A percentile compares a stretch with the other conserved stretches of the same genome.
Evolutionary conservation across 345 rosid species (phyloP).

Genomic region (Hypericum androsaemum): DNA sequence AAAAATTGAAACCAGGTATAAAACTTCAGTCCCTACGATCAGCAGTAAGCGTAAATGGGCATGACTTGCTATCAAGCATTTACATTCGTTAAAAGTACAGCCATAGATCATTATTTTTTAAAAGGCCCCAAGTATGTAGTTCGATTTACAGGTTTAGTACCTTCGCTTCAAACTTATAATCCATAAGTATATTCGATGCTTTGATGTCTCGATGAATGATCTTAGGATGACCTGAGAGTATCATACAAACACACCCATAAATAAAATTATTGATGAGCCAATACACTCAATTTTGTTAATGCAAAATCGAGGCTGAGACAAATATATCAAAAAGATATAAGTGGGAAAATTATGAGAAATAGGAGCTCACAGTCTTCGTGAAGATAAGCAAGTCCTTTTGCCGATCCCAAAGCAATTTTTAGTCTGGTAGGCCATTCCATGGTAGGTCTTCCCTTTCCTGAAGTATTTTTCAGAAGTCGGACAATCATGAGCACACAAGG

Average conservation of each 20-base stretch:
- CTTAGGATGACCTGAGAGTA: slow-evolving; percentile 63
- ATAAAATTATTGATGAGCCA: not conserved
- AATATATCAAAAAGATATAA: not conserved
- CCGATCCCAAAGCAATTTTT: slow-evolving; percentile 80
- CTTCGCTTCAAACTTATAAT: slow-evolving; percentile 81
- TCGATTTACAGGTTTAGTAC: slow-evolving; percentile 20
- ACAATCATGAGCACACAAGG: too few species aligned
- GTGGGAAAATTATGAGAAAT: not conserved
- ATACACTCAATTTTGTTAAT: not conserved
- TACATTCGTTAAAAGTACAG: too few species aligned
- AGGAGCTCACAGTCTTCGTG: slow-evolving; percentile 85
- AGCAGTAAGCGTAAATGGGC: too few species aligned
- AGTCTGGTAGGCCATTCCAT: slow-evolving; percentile 72
- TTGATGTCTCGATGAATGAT: slow-evolving; percentile 95
- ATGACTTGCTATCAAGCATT: too few species aligned
- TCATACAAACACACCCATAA: slow-evolving; percentile 2
- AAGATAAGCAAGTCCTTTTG: slow-evolving; percentile 88
- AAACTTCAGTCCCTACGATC: too few species aligned
- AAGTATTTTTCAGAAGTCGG: slow-evolving; percentile 12
- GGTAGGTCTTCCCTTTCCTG: slow-evolving; percentile 62
- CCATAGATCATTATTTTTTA: too few species aligned
- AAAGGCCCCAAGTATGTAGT: too few species aligned
- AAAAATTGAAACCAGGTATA: not conserved
- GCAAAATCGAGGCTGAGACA: not conserved
- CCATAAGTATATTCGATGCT: slow-evolving; percentile 76